Evolutionary conservation across 2,329 filamentous ascomycete species (phyloP).

Genomic region (Macroventuria anomochaeta): DNA sequence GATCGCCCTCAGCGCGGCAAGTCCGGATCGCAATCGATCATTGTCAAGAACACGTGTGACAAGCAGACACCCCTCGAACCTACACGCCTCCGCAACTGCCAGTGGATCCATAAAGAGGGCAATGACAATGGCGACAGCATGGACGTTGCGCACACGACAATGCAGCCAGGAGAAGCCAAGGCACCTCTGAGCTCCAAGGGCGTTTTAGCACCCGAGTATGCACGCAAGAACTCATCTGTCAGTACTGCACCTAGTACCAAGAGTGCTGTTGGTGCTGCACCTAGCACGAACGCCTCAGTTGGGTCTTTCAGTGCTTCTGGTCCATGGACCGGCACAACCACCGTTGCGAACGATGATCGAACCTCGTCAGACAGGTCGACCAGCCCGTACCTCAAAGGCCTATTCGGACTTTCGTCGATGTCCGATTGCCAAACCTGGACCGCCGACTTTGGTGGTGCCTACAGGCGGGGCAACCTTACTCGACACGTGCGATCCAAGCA

Average conservation of each 20-base stretch:
- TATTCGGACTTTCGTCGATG: slow-evolving; percentile 6
- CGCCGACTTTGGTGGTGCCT: neutral
- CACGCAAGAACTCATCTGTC: slow-evolving; percentile 5
- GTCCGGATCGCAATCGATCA: slow-evolving; percentile 1
- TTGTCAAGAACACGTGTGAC: neutral
- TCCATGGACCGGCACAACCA: neutral
- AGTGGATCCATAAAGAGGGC: slow-evolving; percentile 35
- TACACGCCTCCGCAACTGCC: slow-evolving; percentile 24
- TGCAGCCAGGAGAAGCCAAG: slow-evolving; percentile 10
- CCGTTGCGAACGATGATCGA: neutral
- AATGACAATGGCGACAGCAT: slow-evolving; percentile 22
- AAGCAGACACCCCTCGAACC: slow-evolving; percentile 1
- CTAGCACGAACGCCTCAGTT: neutral
- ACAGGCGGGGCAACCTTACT: neutral
- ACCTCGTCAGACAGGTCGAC: neutral
- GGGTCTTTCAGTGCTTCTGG: neutral
- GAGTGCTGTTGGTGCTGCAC: neutral
- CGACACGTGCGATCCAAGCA: neutral
- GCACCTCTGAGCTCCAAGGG: slow-evolving; percentile 7
- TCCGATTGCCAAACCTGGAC: neutral
- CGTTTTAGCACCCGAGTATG: neutral
- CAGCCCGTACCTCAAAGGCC: slow-evolving; percentile 7
- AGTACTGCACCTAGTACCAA: neutral
- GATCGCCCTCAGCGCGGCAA: slow-evolving; percentile 8
- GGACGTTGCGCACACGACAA: slow-evolving; percentile 21